phyloP scores from a whole-genome alignment of 2,329 filamentous ascomycete genomes.

The Fusarium neocosmosporiellum region DNA sequence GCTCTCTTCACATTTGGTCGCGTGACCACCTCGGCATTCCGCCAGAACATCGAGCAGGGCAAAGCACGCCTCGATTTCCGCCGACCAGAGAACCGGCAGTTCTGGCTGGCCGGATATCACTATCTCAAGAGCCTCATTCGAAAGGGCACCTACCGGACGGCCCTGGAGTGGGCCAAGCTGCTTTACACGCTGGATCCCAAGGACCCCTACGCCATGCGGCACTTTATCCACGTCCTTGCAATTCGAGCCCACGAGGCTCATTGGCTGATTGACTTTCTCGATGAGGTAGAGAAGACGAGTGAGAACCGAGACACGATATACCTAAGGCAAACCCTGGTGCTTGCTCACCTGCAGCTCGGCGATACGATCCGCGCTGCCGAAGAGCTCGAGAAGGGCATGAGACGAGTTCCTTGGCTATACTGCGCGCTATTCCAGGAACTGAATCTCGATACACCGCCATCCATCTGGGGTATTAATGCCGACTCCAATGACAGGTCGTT shows the following conservation, averaged over 20 bases:
- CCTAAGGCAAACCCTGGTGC: constrained; percentile 78
- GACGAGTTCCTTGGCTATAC: constrained; percentile 85
- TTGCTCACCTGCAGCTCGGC: constrained; percentile 79
- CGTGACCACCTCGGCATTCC: constrained; percentile 85
- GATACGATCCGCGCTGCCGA: constrained; percentile 73
- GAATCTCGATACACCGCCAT: constrained; percentile 79
- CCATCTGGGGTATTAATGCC: constrained; percentile 83
- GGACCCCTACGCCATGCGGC: constrained; percentile 86
- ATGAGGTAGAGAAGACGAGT: constrained; percentile 52
- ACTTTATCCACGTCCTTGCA: constrained; percentile 86
- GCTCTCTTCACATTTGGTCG: constrained; percentile 95
- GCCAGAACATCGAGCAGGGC: constrained; percentile 79
- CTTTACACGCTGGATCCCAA: constrained; percentile 78
- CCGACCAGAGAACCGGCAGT: constrained; percentile 88
- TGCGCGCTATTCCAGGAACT: constrained; percentile 83
- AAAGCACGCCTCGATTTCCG: constrained; percentile 84
- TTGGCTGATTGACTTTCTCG: constrained; percentile 78
- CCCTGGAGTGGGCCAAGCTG: constrained; percentile 92
- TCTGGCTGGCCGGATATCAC: constrained; percentile 90
- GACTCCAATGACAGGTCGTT: constrained; percentile 72
- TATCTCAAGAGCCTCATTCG: constrained; percentile 87
- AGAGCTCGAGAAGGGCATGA: constrained; percentile 75
- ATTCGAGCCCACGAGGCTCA: constrained; percentile 82
- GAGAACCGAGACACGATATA: constrained; percentile 67
- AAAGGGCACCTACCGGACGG: constrained; percentile 94